These are phyloP conservation scores for Chrysanthemum seticuspe DNA, from an alignment of 129 eudicot genomes.

Conservation along the genomic window DNA sequence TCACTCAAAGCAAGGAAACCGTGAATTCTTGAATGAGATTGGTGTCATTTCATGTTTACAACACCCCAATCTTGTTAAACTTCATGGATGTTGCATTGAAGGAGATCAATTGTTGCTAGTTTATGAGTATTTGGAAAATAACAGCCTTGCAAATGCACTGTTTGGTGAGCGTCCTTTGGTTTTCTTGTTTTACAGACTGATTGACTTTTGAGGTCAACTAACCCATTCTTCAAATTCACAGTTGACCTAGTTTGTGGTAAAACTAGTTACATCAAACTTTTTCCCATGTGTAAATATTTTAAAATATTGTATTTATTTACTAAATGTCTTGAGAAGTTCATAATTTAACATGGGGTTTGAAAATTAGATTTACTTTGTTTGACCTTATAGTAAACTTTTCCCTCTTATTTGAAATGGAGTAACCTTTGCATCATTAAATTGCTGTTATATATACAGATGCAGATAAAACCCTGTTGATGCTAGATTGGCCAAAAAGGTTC, in stretches of 20 bases:
- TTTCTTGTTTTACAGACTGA: background rate
- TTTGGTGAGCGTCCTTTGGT: slow-evolving; percentile 49
- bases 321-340: background rate
- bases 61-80: slow-evolving; percentile 88
- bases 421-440: background rate
- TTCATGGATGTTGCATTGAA: slow-evolving; percentile 83
- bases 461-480: slow-evolving; percentile 36
- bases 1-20: slow-evolving; percentile 75
- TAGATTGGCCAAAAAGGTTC: slow-evolving; percentile 82
- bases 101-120: slow-evolving; percentile 76
- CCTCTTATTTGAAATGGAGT: background rate
- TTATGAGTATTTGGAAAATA: slow-evolving; percentile 80
- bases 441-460: slow-evolving; percentile 24
- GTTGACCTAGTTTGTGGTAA: background rate
- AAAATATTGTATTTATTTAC: background rate
- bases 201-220: slow-evolving; percentile 17
- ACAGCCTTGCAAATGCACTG: slow-evolving; percentile 77
- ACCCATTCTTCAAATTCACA: background rate
- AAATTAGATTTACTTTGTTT: background rate
- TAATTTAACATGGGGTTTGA: background rate
- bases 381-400: slow-evolving; percentile 10
- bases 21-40: slow-evolving; percentile 84
- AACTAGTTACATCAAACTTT: background rate
- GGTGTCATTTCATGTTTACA: slow-evolving; percentile 84
- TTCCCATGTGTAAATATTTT: background rate